Percentiles rank a stretch among this genome's conserved stretches.
These are phyloP conservation scores for Artemisia annua DNA, from an alignment of 129 eudicot species.

Conservation along the genomic window DNA sequence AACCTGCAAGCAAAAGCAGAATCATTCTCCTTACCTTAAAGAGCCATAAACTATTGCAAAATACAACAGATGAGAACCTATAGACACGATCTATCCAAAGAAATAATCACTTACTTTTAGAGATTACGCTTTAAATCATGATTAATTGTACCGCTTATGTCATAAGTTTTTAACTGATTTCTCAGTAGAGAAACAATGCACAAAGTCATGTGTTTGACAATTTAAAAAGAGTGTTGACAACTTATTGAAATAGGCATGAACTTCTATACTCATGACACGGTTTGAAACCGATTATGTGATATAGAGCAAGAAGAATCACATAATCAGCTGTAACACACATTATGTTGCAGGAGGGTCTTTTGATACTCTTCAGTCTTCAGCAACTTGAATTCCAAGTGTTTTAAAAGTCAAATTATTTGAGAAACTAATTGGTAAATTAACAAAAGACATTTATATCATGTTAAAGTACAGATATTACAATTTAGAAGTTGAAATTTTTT, in stretches of 20 bases:
- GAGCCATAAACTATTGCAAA: neutral
- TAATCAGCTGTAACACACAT: too few relatives aligned
- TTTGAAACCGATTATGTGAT: too few relatives aligned
- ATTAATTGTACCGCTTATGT: neutral
- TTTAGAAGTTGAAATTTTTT: too few relatives aligned
- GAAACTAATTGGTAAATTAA: too few relatives aligned
- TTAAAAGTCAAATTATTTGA: too few relatives aligned
- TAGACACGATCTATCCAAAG: neutral
- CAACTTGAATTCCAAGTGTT: too few relatives aligned
- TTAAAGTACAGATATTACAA: too few relatives aligned
- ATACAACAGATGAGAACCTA: neutral
- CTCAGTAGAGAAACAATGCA: neutral
- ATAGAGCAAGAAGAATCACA: too few relatives aligned
- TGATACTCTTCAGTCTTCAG: too few relatives aligned
- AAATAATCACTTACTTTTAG: neutral
- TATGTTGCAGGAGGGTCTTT: too few relatives aligned
- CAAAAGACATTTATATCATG: too few relatives aligned
- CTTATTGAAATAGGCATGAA: neutral
- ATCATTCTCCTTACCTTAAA: slow-evolving; percentile 11
- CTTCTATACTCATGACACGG: too few relatives aligned
- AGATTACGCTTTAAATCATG: neutral
- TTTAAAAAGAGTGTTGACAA: neutral
- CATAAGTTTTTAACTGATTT: neutral
- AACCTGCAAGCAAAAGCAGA: slow-evolving; percentile 61
- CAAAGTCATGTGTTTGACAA: neutral